Evolutionary conservation across 2,329 filamentous ascomycete genomes (phyloP).

Genomic region (Dactylellina leptospora): DNA sequence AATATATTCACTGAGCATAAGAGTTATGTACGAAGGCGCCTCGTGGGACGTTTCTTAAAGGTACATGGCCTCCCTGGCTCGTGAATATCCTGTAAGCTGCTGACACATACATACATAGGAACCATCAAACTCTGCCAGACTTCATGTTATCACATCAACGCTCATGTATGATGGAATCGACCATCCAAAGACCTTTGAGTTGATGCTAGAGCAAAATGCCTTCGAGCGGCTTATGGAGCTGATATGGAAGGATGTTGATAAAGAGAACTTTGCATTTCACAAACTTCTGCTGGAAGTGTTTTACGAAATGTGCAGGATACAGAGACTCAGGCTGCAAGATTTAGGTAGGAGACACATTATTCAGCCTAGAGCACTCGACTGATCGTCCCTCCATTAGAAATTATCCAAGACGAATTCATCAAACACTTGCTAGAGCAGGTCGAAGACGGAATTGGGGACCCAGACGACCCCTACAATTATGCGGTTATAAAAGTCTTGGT

Average conservation of each 20-base stretch:
- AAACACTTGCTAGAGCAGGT: constrained; percentile 85
- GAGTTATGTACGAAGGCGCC: constrained; percentile 89
- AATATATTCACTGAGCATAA: constrained; percentile 76
- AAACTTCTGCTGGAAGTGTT: constrained; percentile 83
- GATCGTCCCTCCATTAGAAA: constrained; percentile 28
- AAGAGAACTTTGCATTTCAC: constrained; percentile 76
- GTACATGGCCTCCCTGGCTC: constrained; percentile 71
- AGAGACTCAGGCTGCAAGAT: constrained; percentile 79
- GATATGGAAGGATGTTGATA: constrained; percentile 69
- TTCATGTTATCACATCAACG: constrained; percentile 84
- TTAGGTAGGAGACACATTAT: constrained; percentile 69
- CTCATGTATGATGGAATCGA: constrained; percentile 85
- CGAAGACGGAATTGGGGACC: constrained; percentile 79
- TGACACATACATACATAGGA: constrained; percentile 39
- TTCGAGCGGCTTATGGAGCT: constrained; percentile 86
- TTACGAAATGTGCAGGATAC: constrained; percentile 96
- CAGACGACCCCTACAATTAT: constrained; percentile 91
- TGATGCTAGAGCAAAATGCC: constrained; percentile 85
- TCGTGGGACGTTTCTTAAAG: constrained; percentile 88
- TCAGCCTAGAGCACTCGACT: not conserved
- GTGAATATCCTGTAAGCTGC: not conserved
- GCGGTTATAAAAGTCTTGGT: constrained; percentile 92
- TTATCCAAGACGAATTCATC: constrained; percentile 79
- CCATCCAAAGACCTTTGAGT: constrained; percentile 79
- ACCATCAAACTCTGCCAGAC: constrained; percentile 68